Percentiles rank a stretch among this genome's conserved stretches.
Evolutionary conservation across 2,329 filamentous ascomycete species (phyloP).

Genomic region (Didymella segeticola): DNA sequence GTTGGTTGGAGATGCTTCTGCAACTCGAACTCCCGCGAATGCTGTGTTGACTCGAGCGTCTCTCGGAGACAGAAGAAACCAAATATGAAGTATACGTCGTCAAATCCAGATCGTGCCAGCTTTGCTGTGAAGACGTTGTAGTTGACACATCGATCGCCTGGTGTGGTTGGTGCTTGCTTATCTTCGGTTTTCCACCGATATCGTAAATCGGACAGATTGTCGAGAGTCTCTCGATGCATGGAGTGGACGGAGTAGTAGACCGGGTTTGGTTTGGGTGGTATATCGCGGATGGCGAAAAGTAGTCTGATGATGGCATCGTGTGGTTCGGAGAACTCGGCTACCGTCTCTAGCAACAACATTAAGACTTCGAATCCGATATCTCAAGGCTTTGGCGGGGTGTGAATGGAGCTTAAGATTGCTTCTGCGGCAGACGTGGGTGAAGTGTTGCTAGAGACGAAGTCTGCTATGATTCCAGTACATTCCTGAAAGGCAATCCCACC

Average conservation of each 20-base stretch:
- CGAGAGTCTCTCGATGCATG: not conserved
- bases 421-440: not conserved
- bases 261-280: not conserved
- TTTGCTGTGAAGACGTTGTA: not conserved
- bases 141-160: not conserved
- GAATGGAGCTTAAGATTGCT: not conserved
- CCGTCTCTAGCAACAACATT: not conserved
- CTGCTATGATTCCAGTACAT: not conserved
- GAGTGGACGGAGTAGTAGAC: not conserved
- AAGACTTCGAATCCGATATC: not conserved
- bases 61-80: constrained; percentile 1
- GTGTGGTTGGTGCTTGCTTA: not conserved
- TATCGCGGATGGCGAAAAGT: not conserved
- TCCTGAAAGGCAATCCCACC: not conserved
- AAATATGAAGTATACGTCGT: not conserved
- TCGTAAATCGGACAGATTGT: not conserved
- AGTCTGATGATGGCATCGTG: not conserved
- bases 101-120: not conserved
- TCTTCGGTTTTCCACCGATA: not conserved
- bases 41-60: not conserved
- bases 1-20: not conserved
- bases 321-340: not conserved
- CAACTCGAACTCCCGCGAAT: not conserved
- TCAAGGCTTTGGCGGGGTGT: not conserved
- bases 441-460: not conserved